phyloP scores from a whole-genome alignment of 208 protist species.

The Naegleria fowleri region DNA sequence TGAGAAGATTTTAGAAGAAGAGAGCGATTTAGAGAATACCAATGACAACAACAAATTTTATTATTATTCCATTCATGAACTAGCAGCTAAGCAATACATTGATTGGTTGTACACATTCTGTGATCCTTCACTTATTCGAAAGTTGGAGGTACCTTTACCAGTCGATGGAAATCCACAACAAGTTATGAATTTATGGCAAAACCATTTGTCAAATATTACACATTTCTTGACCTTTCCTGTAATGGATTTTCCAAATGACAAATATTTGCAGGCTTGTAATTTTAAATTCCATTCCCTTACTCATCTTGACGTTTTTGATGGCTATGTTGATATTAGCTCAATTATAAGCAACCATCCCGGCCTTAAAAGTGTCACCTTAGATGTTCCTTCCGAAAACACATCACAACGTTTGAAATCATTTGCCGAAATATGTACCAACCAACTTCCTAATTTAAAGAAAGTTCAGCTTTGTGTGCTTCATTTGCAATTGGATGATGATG shows the following conservation, averaged over 20 bases:
- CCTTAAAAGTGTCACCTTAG: neutral
- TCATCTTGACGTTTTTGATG: neutral
- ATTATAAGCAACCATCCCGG: neutral
- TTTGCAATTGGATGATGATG: neutral
- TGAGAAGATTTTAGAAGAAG: neutral
- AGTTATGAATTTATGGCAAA: neutral
- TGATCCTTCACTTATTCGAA: neutral
- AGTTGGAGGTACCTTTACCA: neutral
- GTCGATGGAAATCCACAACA: neutral
- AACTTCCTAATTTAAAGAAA: neutral
- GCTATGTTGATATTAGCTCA: neutral
- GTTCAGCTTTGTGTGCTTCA: neutral
- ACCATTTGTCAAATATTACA: neutral
- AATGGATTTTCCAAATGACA: neutral
- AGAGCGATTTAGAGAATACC: no score
- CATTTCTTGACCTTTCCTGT: neutral
- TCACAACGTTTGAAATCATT: neutral
- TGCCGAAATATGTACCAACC: neutral
- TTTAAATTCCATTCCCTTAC: neutral
- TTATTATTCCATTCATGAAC: neutral
- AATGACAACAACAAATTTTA: neutral
- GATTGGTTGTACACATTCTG: neutral
- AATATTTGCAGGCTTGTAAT: neutral
- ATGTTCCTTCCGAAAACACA: neutral
- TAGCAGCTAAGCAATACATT: neutral